A percentile compares a stretch with the other conserved stretches of the same genome.
Evolutionary conservation across 2,329 filamentous ascomycete species (phyloP).

Genomic region (Tolypocladium nubicola): DNA sequence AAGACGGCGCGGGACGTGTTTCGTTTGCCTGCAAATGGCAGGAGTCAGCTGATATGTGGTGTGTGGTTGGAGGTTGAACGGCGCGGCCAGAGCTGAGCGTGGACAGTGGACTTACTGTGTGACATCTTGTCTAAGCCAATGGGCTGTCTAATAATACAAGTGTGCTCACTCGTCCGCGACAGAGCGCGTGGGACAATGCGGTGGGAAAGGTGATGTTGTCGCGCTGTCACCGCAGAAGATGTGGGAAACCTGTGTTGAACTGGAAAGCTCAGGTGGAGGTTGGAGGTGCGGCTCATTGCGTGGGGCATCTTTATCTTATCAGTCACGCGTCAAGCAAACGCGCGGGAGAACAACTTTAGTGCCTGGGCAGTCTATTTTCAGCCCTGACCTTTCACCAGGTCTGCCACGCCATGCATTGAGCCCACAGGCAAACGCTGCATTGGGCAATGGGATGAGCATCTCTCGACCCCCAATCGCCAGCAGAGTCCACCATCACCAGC

Average conservation of each 20-base stretch:
- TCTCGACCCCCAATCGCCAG: neutral
- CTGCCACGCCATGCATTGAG: neutral
- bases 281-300: neutral
- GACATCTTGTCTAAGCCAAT: slow-evolving; percentile 25
- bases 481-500: neutral
- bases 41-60: neutral
- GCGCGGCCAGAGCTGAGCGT: neutral
- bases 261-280: neutral
- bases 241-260: neutral
- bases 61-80: neutral
- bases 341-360: neutral
- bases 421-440: neutral
- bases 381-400: neutral
- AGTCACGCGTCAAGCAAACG: neutral
- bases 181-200: neutral
- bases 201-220: neutral
- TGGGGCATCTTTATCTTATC: neutral
- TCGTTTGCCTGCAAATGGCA: slow-evolving; percentile 53
- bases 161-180: neutral
- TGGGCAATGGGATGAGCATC: neutral
- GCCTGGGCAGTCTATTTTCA: neutral
- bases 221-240: neutral
- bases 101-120: slow-evolving; percentile 32
- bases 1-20: slow-evolving; percentile 92
- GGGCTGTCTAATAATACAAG: too few relatives aligned